Conservation (phyloP, 169 alveolate species). For the Eimeria sp. region DNA sequence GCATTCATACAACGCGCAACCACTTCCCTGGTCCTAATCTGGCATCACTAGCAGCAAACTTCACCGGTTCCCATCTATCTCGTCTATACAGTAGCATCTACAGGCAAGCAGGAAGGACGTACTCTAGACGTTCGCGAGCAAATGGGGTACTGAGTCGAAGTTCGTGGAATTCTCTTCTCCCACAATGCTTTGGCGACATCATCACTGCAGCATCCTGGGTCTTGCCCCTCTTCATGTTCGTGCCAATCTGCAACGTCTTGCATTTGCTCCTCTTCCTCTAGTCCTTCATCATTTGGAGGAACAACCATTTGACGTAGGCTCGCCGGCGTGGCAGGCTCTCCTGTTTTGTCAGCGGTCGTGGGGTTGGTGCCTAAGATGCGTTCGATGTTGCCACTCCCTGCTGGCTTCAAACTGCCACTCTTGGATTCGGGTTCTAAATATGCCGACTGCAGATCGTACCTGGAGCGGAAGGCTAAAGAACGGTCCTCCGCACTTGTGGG, state of each 20-base stretch:
- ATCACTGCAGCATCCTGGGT: not conserved
- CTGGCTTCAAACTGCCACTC: not conserved
- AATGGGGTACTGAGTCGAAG: constrained; percentile 35
- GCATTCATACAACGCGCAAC: not conserved
- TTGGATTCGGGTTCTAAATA: not conserved
- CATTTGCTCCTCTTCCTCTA: not conserved
- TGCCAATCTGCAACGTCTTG: constrained; percentile 21
- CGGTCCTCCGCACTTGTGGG: constrained; percentile 36
- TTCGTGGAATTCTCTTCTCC: constrained; percentile 9
- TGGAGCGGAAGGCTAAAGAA: constrained; percentile 27
- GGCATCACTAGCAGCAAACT: not conserved
- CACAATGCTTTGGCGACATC: constrained; percentile 23
- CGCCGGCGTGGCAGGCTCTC: not conserved
- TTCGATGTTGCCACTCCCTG: not conserved
- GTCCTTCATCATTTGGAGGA: not conserved
- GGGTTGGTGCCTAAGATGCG: constrained; percentile 4
- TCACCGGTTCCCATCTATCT: not conserved
- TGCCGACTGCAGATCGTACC: not conserved
- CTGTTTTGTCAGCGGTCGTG: not conserved
- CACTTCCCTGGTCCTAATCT: not conserved
- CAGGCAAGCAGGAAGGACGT: not conserved
- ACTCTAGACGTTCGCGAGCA: constrained; percentile 64
- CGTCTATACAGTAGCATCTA: not conserved
- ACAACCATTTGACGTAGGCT: constrained; percentile 27
- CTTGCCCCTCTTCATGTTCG: constrained; percentile 1